phyloP scores from a whole-genome alignment of 148 eudicot genomes.

The Rhododendron griersonianum region DNA sequence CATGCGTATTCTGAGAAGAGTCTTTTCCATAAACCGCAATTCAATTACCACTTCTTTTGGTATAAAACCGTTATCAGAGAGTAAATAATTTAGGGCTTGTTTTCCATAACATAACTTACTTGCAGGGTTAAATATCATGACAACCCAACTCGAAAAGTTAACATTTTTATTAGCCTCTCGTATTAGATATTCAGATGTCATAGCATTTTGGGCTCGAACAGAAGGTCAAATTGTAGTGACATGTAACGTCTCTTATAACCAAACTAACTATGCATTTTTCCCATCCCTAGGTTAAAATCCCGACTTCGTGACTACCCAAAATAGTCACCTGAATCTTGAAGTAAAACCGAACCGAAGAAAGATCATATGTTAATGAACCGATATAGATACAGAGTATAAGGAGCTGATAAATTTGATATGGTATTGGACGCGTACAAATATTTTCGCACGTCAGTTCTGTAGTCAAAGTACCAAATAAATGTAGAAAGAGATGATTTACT shows the following conservation, averaged over 20 bases:
- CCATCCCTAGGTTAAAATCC: not conserved
- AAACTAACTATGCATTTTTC: not conserved
- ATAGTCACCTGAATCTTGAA: not conserved
- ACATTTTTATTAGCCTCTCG: not conserved
- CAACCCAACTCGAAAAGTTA: not conserved
- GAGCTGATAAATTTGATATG: not conserved
- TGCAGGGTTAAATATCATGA: not conserved
- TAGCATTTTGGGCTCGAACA: not conserved
- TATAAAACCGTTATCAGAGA: not conserved
- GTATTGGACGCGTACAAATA: not conserved
- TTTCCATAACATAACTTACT: not conserved
- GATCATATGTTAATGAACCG: not conserved
- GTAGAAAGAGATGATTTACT: not conserved
- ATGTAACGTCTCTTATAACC: not conserved
- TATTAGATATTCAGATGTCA: not conserved
- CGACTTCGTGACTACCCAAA: not conserved
- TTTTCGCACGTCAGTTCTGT: not conserved
- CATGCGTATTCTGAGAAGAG: not conserved
- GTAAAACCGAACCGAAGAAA: not conserved
- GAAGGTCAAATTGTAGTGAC: not conserved
- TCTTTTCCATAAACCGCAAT: not conserved
- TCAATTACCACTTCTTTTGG: not conserved
- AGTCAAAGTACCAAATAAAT: not conserved
- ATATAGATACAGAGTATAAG: not conserved
- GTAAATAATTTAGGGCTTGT: not conserved